phyloP scores from a whole-genome alignment of 2,329 filamentous ascomycete species.

The Paecilomyces variotii region DNA sequence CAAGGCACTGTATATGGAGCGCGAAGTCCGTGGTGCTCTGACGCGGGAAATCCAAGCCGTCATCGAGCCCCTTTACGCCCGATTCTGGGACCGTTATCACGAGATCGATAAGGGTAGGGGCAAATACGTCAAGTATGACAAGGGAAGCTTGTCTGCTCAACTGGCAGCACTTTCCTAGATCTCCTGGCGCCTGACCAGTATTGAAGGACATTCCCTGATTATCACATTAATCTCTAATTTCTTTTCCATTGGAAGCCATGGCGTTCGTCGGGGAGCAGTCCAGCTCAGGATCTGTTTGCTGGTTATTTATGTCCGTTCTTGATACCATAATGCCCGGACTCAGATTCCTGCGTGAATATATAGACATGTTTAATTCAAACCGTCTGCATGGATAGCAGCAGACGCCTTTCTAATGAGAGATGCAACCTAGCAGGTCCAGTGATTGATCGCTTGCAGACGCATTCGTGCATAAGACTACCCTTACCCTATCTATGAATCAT shows the following conservation, averaged over 20 bases:
- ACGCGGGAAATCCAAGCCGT: slow-evolving; percentile 80
- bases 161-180: slow-evolving; percentile 38
- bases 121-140: slow-evolving; percentile 98
- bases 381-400: not conserved
- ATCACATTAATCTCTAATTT: not conserved
- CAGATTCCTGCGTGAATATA: not conserved
- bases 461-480: not conserved
- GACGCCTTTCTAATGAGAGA: too few relatives aligned
- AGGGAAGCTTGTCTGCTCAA: slow-evolving; percentile 62
- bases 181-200: not conserved
- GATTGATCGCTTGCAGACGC: too few relatives aligned
- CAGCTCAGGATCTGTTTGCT: not conserved
- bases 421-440: too few relatives aligned
- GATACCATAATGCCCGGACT: not conserved
- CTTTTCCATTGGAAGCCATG: not conserved
- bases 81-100: slow-evolving; percentile 96
- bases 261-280: not conserved
- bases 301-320: not conserved
- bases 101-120: slow-evolving; percentile 96
- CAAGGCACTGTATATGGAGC: slow-evolving; percentile 80
- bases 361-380: not conserved
- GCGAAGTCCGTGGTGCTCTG: slow-evolving; percentile 73
- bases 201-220: not conserved
- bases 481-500: not conserved
- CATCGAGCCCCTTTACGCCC: slow-evolving; percentile 85